phyloP scores from a whole-genome alignment of 306 rosid species.

The Alnus rubra region DNA sequence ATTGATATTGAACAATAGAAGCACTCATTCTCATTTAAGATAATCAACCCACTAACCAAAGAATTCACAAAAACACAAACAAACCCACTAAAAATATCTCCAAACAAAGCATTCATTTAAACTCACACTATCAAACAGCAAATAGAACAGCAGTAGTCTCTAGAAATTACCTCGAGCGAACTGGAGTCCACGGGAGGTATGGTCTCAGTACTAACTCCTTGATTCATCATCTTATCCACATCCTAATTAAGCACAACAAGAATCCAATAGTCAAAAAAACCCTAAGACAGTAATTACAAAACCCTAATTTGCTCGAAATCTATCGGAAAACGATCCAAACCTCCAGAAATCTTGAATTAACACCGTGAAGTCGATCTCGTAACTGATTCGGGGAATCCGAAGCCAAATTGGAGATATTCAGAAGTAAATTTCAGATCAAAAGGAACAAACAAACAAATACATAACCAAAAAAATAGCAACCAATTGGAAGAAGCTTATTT shows the following conservation, averaged over 20 bases:
- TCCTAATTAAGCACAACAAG: slow-evolving; percentile 36
- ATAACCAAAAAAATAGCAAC: slow-evolving; percentile 29
- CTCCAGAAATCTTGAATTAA: slow-evolving; percentile 32
- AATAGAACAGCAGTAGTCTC: not conserved
- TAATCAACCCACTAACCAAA: slow-evolving; percentile 1
- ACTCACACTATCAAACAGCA: not conserved
- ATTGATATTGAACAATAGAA: not conserved
- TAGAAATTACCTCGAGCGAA: slow-evolving; percentile 61
- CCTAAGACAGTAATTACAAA: slow-evolving; percentile 31
- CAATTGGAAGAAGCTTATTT: slow-evolving; percentile 25
- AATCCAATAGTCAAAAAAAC: slow-evolving; percentile 6
- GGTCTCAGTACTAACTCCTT: slow-evolving; percentile 77
- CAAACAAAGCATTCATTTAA: not conserved
- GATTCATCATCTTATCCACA: slow-evolving; percentile 64
- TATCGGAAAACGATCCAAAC: slow-evolving; percentile 38
- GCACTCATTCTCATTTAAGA: not conserved
- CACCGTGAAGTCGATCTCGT: slow-evolving; percentile 1
- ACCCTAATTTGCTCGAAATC: slow-evolving; percentile 52
- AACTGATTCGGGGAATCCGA: slow-evolving; percentile 28
- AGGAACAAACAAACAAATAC: slow-evolving; percentile 17
- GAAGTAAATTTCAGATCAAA: slow-evolving; percentile 40
- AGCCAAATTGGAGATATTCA: slow-evolving; percentile 32
- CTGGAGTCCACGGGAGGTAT: slow-evolving; percentile 56
- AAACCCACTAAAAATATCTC: not conserved
- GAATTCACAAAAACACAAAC: not conserved